phyloP scores from a whole-genome alignment of 192 early-diverging fungal genomes.

The Chytriomyces hyalinus region DNA sequence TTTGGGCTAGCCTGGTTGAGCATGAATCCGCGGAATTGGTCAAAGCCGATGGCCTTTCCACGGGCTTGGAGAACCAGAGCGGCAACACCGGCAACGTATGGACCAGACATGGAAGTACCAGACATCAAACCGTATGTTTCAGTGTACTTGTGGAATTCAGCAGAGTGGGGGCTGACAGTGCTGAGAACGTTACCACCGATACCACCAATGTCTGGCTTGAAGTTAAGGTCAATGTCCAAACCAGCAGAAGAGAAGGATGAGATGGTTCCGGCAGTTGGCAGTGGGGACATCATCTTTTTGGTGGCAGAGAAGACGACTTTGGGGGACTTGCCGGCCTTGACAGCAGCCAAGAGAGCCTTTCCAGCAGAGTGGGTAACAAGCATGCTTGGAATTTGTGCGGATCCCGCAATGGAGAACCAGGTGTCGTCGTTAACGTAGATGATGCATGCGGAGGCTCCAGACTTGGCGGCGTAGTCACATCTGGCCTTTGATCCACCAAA shows the following conservation, averaged over 20 bases:
- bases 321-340: constrained; percentile 37
- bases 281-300: constrained; percentile 47
- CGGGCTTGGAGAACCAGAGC: neutral
- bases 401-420: constrained; percentile 25
- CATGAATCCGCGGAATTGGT: neutral
- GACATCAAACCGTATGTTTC: neutral
- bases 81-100: neutral
- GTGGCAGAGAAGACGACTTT: constrained; percentile 52
- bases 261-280: constrained; percentile 63
- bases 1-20: neutral
- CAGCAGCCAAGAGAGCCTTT: constrained; percentile 18
- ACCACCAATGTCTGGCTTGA: constrained; percentile 61
- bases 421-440: constrained; percentile 39
- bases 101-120: neutral
- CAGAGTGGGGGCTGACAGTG: constrained; percentile 38
- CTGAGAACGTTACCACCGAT: constrained; percentile 45
- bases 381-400: constrained; percentile 17
- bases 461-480: constrained; percentile 32
- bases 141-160: neutral
- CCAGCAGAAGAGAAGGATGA: constrained; percentile 79
- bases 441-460: constrained; percentile 44
- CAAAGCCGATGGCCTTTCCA: neutral
- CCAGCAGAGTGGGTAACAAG: constrained; percentile 23
- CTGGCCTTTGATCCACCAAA: constrained; percentile 18
- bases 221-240: constrained; percentile 67